Conservation (phyloP, 257 asterid genomes). For the Solanum rostratum region DNA sequence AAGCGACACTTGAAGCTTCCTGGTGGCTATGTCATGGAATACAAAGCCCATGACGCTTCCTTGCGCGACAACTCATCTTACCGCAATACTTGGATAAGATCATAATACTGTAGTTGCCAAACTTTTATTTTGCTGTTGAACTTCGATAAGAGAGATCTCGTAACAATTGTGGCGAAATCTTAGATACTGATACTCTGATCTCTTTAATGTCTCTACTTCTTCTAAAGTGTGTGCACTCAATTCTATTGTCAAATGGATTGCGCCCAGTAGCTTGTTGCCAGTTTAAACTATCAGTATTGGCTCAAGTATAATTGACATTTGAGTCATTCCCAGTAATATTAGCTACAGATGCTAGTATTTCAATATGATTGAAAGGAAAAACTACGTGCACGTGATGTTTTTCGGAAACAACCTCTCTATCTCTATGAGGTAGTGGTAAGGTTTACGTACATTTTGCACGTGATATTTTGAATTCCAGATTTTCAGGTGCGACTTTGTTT, state of each 20-base stretch:
- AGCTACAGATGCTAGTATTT: too few species aligned
- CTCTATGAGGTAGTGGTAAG: too few species aligned
- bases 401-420: too few species aligned
- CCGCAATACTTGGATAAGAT: constrained; percentile 96
- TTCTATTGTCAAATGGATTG: not conserved
- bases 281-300: not conserved
- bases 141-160: not conserved
- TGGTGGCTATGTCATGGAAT: constrained; percentile 79
- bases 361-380: too few species aligned
- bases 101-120: constrained; percentile 18
- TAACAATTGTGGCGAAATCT: too few species aligned
- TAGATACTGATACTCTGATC: not conserved
- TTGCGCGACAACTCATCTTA: constrained; percentile 89
- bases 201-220: not conserved
- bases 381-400: too few species aligned
- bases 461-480: too few species aligned
- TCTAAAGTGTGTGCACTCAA: not conserved
- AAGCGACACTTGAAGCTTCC: constrained; percentile 91
- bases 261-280: not conserved
- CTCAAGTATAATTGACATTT: not conserved
- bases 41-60: constrained; percentile 95
- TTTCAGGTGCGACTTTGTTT: too few species aligned
- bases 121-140: not conserved
- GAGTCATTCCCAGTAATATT: not conserved
- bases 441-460: too few species aligned